Conservation (phyloP, 2,329 filamentous ascomycete genomes). For the Teratosphaeria zuluensis region DNA sequence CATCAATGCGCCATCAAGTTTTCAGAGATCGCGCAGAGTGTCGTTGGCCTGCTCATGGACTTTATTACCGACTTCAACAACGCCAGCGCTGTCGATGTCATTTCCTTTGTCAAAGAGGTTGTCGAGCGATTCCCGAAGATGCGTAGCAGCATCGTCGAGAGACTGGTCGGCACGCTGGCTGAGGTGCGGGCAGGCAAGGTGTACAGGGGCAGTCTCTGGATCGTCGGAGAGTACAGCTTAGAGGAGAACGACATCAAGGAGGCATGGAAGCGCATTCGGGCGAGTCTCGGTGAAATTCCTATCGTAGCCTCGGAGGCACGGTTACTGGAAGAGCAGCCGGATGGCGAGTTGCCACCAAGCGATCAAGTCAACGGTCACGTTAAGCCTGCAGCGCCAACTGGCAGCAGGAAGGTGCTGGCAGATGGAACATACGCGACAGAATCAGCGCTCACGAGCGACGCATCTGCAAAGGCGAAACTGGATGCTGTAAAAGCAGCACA, state of each 20-base stretch:
- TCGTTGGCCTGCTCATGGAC: conserved; percentile 95
- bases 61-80: conserved; percentile 99
- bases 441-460: conserved; percentile 87
- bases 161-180: conserved; percentile 78
- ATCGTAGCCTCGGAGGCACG: conserved; percentile 93
- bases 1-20: conserved; percentile 99
- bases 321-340: conserved; percentile 70
- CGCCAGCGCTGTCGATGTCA: conserved; percentile 90
- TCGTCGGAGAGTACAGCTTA: conserved; percentile 91
- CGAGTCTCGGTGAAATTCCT: conserved; percentile 90
- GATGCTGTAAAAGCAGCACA: conserved; percentile 95
- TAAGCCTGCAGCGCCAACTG: conserved; percentile 65
- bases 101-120: conserved; percentile 97
- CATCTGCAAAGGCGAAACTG: conserved; percentile 77
- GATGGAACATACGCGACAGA: conserved; percentile 98
- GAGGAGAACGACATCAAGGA: conserved; percentile 91
- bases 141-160: conserved; percentile 74
- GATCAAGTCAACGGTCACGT: conserved; percentile 72
- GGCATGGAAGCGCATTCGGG: conserved; percentile 90
- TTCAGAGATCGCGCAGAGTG: conserved; percentile 92
- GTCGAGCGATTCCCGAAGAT: conserved; percentile 95
- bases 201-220: conserved; percentile 93
- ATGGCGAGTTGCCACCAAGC: conserved; percentile 50
- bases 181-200: conserved; percentile 96
- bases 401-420: conserved; percentile 82